Evolutionary conservation across 179 eudicot species (phyloP).

Genomic region (Monotropa hypopitys): DNA sequence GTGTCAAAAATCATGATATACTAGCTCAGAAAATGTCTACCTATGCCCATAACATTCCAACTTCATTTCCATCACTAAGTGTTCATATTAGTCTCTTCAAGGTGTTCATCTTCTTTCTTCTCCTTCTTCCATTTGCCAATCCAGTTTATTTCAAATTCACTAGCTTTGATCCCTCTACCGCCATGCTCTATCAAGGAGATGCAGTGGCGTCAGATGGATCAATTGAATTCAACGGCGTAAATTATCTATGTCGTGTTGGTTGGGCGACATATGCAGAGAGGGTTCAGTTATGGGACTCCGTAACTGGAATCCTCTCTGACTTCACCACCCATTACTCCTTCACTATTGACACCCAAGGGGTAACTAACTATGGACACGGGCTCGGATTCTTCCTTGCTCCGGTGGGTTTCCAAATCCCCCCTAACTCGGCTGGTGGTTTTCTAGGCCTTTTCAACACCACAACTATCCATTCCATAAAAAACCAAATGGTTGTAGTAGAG

Average conservation of each 20-base stretch:
- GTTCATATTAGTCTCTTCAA: background rate
- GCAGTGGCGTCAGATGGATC: conserved; percentile 4
- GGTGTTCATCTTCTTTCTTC: background rate
- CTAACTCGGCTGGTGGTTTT: conserved; percentile 24
- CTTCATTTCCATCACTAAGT: background rate
- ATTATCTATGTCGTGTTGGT: conserved; percentile 26
- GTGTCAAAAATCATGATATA: too few relatives aligned
- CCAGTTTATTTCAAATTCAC: background rate
- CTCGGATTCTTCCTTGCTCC: conserved; percentile 33
- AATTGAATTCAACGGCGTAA: background rate
- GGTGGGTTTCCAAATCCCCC: conserved; percentile 16
- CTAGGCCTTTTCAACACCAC: conserved; percentile 22
- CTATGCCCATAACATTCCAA: background rate
- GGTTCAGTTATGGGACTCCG: conserved; percentile 23
- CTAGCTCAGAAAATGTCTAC: background rate
- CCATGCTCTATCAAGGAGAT: conserved; percentile 12
- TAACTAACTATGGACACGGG: conserved; percentile 20
- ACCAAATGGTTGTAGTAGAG: conserved; percentile 35
- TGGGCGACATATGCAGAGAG: conserved; percentile 20
- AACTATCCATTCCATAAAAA: background rate
- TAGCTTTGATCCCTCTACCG: background rate
- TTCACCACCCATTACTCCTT: conserved; percentile 35
- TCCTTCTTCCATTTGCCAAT: background rate
- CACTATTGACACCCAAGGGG: conserved; percentile 12
- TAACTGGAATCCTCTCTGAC: conserved; percentile 14